phyloP scores from a whole-genome alignment of 2,329 filamentous ascomycete species.

The Monosporascus sp. region DNA sequence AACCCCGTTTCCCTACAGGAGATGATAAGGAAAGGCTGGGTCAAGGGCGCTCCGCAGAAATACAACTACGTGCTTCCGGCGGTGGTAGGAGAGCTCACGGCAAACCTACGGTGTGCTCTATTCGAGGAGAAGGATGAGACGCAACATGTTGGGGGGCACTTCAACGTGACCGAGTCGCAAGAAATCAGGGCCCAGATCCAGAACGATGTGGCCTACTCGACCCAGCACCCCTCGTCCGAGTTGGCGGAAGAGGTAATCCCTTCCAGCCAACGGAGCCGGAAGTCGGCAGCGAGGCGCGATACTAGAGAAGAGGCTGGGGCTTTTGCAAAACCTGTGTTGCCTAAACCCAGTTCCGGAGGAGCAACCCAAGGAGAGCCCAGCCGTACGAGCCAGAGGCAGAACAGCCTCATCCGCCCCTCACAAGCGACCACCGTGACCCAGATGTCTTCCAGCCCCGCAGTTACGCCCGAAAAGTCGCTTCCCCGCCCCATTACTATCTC shows the following conservation, averaged over 20 bases:
- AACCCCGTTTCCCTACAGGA: constrained; percentile 48
- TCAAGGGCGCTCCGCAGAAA: constrained; percentile 43
- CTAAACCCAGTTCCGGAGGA: constrained; percentile 8
- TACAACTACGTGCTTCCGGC: constrained; percentile 52
- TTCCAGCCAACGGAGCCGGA: constrained; percentile 24
- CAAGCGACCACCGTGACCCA: constrained; percentile 40
- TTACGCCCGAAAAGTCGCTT: constrained; percentile 24
- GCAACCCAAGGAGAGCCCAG: constrained; percentile 8
- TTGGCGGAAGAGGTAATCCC: constrained; percentile 24
- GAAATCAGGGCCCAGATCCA: constrained; percentile 47
- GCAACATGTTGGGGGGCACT: constrained; percentile 7
- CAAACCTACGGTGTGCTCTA: constrained; percentile 50
- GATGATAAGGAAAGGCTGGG: constrained; percentile 51
- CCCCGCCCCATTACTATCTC: constrained; percentile 13
- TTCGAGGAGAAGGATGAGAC: constrained; percentile 30
- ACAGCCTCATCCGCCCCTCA: constrained; percentile 29
- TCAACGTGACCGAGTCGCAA: constrained; percentile 39
- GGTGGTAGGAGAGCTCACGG: constrained; percentile 51
- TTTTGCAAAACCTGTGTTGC: constrained; percentile 15
- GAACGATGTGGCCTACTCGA: constrained; percentile 39
- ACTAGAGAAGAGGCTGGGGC: background rate
- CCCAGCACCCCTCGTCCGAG: constrained; percentile 23
- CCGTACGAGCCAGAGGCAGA: constrained; percentile 11
- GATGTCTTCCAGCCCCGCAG: constrained; percentile 25
- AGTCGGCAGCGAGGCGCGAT: constrained; percentile 4